Percentiles rank a stretch among this genome's conserved stretches.
Conservation (phyloP, 2,329 filamentous ascomycete genomes). For the Phaeomoniella chlamydospora region DNA sequence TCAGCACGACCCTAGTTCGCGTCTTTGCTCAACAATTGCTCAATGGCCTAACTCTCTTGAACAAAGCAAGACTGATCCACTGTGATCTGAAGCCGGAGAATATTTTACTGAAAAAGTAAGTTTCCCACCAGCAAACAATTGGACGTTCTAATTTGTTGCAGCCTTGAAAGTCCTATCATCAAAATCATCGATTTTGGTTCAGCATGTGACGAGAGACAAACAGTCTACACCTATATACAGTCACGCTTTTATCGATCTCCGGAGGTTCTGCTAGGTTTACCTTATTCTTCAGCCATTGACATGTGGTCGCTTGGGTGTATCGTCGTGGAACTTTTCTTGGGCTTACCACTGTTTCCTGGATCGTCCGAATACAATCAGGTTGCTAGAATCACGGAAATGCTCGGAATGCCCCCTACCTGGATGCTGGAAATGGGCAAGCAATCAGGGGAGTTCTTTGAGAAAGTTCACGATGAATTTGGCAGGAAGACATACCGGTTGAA, state of each 20-base stretch:
- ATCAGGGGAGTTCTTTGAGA: constrained; percentile 93
- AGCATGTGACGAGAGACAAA: constrained; percentile 94
- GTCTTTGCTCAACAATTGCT: constrained; percentile 96
- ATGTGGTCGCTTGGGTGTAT: constrained; percentile 99
- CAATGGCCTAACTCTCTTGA: constrained; percentile 79
- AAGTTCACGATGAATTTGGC: constrained; percentile 79
- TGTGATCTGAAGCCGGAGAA: constrained; percentile 98
- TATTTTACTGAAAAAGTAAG: constrained; percentile 82
- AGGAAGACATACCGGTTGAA: constrained; percentile 84
- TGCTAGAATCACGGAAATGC: constrained; percentile 92
- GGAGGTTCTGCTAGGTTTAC: constrained; percentile 85
- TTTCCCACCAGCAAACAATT: constrained; percentile 4
- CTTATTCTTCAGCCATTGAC: constrained; percentile 96
- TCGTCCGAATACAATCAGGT: constrained; percentile 99
- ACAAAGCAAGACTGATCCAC: constrained; percentile 93
- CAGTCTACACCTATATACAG: constrained; percentile 98
- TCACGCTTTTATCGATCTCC: constrained; percentile 96
- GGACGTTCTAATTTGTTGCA: constrained; percentile 13
- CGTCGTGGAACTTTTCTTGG: constrained; percentile 91
- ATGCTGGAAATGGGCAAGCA: constrained; percentile 99
- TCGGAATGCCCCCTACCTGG: constrained; percentile 91
- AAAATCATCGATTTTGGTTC: constrained; percentile 99
- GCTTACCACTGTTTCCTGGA: constrained; percentile 84
- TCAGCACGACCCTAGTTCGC: constrained; percentile 91
- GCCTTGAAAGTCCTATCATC: constrained; percentile 93